Base-by-base conservation (phyloP, 2,329 filamentous ascomycete genomes). In the Claviceps africana region DNA sequence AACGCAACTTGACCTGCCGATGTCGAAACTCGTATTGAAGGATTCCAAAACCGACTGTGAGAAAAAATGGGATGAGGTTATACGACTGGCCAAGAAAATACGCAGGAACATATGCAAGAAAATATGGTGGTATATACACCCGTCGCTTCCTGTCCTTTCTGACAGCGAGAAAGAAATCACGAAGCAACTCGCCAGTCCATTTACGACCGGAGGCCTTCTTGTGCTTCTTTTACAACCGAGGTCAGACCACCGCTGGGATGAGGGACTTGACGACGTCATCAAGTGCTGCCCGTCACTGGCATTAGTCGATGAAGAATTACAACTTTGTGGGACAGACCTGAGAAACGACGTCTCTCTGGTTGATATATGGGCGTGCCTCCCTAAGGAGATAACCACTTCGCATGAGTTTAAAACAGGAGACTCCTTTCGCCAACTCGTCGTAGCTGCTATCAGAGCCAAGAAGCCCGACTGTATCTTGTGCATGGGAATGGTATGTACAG, bases 391-490 rank as follows among this genome's bases (percentile, higher is more conserved):
- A 7, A 37, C 35, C 33, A 17, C 15, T 1, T 5, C 13, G 15
- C 33, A 17, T 7, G 15, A 37, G 4, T 17, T 4, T 37, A 17
- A 8, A 9, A 7, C 3, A n/a, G 8, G 8, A 15, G 8, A 37
- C 5, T 1, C 1, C 1, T 37, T 37, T n/a, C 6, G 1, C 17
- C 0, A n/a, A 6, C 2, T n/a, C 2, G 4, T n/a, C 15, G 3
- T 37, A 17, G 35, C 15, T n/a, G 35, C 35, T n/a, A n/a, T 37
- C 15, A 7, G 7, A n/a, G 35, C 15, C 17, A 37, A 37, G 35
- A 37, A 37, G 35, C 35, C 35, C 35, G 35, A 37, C 15, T 37
- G 35, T 15, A 37, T 37, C 1, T 37, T 37, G 35, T 37, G 35
- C 35, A 8, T 37, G 15, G 35, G 35, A 37, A 4, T n/a, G 35